phyloP scores from a whole-genome alignment of 2,329 filamentous ascomycete genomes.

The Magnaporthiopsis poae region DNA sequence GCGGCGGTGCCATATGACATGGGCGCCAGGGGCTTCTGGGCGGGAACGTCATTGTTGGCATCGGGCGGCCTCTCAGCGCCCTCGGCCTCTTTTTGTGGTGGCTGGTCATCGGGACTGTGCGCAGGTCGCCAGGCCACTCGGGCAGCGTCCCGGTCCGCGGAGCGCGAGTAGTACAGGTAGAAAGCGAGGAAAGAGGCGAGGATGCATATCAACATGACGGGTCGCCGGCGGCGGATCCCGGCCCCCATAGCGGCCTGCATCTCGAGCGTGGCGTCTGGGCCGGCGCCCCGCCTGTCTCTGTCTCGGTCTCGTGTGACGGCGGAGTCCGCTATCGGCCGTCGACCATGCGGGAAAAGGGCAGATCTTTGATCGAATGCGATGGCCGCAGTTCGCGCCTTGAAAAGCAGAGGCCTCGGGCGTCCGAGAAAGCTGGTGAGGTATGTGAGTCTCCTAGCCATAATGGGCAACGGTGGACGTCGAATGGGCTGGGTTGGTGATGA shows the following conservation, averaged over 20 bases:
- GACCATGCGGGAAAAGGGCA: background rate
- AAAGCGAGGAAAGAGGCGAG: constrained; percentile 25
- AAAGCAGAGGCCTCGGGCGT: background rate
- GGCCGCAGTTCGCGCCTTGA: background rate
- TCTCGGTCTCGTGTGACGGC: background rate
- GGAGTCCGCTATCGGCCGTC: background rate
- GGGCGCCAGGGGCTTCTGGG: constrained; percentile 11
- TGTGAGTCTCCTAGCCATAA: background rate
- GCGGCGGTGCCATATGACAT: constrained; percentile 32
- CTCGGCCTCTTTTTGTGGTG: background rate
- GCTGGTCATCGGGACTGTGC: background rate
- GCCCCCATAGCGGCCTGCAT: constrained; percentile 7
- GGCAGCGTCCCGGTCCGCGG: background rate
- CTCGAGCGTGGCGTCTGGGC: background rate
- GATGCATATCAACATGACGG: constrained; percentile 21
- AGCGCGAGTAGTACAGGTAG: constrained; percentile 24
- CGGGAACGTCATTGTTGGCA: background rate
- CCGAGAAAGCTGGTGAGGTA: background rate
- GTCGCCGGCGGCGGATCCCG: constrained; percentile 19
- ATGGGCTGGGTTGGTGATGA: background rate
- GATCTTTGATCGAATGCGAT: background rate
- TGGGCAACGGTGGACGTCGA: background rate
- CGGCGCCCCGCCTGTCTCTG: background rate
- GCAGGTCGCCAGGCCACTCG: background rate
- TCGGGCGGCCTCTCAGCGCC: background rate